Evolutionary conservation across 495 filamentous ascomycete genomes (phyloP), one percentile per base, ranked within the genome.

Genomic region (Aspergillus nidulans): DNA sequence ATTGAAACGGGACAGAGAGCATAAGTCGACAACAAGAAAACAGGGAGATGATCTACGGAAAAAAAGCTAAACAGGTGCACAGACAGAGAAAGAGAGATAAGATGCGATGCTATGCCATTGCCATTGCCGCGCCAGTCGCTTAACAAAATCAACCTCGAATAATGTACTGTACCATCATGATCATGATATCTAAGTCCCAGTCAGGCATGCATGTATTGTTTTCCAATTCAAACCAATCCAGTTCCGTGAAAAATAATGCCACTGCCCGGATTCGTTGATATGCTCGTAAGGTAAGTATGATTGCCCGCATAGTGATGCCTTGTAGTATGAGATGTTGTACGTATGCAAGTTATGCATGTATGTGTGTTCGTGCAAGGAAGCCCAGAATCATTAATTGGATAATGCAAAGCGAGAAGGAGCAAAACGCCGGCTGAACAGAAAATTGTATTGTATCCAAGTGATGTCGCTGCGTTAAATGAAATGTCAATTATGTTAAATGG

Each of bases 391-490:
- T 48, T 38, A 49, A 38, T 26, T 39, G 2, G 40, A 32, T 45
- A 30, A 48, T 19, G 43, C 0, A 32, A 47, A 24, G 50, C 46
- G 30, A 21, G 40, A 41, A 59, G 57, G 43, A 41, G 61, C 36
- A 53, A 56, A 71, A 71, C 66, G 65, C 70, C 68, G 65, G 60
- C 55, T 60, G 59, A 65, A 62, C 49, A 57, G 10, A 34, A 39
- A 39, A 16, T 18, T 18, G 36, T 39, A 58, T 51, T 59, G 53
- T 56, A 59, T 56, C 58, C 54, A 58, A 54, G 49, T 56, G 60
- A 53, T 58, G 67, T 67, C 65, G 69, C 69, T 71, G 59, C 65
- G 61, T 68, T 62, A n/a, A n/a, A n/a, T n/a, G n/a, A n/a, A n/a
- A n/a, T n/a, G n/a, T n/a, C n/a, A n/a, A n/a, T n/a, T n/a, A n/a